A percentile compares a stretch with the other conserved stretches of the same genome.
Conservation (phyloP, 2,329 filamentous ascomycete genomes). For the Fusarium staphyleae region DNA sequence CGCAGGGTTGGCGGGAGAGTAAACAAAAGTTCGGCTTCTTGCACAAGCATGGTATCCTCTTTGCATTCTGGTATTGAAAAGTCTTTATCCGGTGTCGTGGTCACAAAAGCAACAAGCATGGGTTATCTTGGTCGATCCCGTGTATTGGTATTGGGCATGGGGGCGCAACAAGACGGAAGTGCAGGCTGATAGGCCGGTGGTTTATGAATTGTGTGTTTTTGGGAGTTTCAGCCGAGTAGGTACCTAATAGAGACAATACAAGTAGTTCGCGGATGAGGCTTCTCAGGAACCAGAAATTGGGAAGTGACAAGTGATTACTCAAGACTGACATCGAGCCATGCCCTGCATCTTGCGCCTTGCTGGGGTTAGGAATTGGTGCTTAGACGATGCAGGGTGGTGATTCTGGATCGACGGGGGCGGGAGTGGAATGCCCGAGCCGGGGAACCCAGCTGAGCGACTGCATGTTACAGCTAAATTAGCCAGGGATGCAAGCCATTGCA, state of each 20-base stretch:
- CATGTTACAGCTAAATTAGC: conserved; percentile 1
- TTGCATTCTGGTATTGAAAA: conserved; percentile 29
- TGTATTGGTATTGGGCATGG: conserved; percentile 23
- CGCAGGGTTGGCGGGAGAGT: conserved; percentile 13
- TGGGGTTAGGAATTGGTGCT: conserved; percentile 6
- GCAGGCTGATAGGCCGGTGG: conserved; percentile 12
- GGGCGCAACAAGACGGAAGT: conserved; percentile 1
- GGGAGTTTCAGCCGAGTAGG: conserved; percentile 12
- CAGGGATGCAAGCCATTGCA: conserved; percentile 6
- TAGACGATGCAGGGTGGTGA: conserved; percentile 8
- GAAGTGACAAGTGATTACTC: conserved; percentile 29
- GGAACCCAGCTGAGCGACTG: neutral
- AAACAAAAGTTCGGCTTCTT: conserved; percentile 32
- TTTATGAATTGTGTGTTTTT: conserved; percentile 20
- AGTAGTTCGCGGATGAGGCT: conserved; percentile 21
- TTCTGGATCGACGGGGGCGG: conserved; percentile 1
- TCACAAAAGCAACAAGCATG: conserved; percentile 35
- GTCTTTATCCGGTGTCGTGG: conserved; percentile 33
- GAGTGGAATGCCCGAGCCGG: neutral
- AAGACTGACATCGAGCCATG: conserved; percentile 15
- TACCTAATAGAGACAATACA: conserved; percentile 22
- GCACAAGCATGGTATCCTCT: conserved; percentile 22
- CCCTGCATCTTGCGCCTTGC: conserved; percentile 16
- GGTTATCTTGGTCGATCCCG: conserved; percentile 28
- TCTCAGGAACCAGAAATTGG: conserved; percentile 11